Evolutionary conservation across 768 basidiomycete genomes (phyloP).

Genomic region (Phlebiopsis gigantea): DNA sequence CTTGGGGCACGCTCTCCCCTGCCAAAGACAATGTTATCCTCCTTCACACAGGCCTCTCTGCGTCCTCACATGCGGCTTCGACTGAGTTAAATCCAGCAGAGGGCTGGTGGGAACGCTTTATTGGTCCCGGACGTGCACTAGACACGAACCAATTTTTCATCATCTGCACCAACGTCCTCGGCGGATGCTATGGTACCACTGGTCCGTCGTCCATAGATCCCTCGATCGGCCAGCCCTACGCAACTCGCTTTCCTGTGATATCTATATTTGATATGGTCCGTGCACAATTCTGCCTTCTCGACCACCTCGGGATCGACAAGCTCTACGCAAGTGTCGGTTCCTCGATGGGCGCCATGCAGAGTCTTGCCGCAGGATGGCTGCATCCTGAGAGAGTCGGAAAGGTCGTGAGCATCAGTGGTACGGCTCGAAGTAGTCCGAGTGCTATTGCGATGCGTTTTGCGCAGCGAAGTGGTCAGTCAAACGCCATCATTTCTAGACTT

Average conservation of each 20-base stretch:
- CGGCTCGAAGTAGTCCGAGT: conserved; percentile 85
- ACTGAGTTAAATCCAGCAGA: conserved; percentile 70
- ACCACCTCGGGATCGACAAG: conserved; percentile 75
- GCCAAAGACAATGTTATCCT: conserved; percentile 84
- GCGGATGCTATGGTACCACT: conserved; percentile 96
- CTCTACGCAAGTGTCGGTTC: conserved; percentile 92
- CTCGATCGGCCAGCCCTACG: conserved; percentile 65
- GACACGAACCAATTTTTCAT: conserved; percentile 92
- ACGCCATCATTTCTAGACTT: not conserved
- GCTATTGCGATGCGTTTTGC: conserved; percentile 96
- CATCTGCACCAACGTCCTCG: conserved; percentile 94
- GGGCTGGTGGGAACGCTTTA: conserved; percentile 99
- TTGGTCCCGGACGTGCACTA: conserved; percentile 89
- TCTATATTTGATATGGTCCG: conserved; percentile 97
- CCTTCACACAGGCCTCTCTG: conserved; percentile 93
- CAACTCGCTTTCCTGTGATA: conserved; percentile 85
- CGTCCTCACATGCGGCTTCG: conserved; percentile 90
- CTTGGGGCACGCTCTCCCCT: conserved; percentile 88
- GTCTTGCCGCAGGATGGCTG: conserved; percentile 91
- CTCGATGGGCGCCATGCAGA: conserved; percentile 99
- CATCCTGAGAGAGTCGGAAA: conserved; percentile 85
- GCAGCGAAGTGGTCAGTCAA: conserved; percentile 81
- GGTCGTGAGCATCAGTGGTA: conserved; percentile 91
- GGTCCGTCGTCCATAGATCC: conserved; percentile 86
- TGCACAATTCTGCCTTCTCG: conserved; percentile 84